Evolutionary conservation across 345 rosid genomes (phyloP).

Genomic region (Psidium friedrichsthalianum): DNA sequence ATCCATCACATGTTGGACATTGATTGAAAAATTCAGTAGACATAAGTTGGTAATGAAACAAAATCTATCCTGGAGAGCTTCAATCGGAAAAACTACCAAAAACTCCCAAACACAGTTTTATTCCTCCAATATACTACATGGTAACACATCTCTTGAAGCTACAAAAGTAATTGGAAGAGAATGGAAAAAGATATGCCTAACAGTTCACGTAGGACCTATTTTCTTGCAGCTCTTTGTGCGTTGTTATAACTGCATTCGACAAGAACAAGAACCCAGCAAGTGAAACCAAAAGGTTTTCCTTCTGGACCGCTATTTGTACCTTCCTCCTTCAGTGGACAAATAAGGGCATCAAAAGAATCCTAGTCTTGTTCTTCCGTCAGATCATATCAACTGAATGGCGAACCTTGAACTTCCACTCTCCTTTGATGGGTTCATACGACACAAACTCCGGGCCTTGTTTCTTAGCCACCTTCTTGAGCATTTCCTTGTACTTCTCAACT

Average conservation of each 20-base stretch:
- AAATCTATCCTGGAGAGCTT: background rate
- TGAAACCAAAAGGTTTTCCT: background rate
- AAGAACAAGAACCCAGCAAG: background rate
- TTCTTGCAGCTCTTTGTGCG: background rate
- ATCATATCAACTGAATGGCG: slow-evolving; percentile 38
- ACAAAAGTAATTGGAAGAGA: background rate
- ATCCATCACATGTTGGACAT: background rate
- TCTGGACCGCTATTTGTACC: background rate
- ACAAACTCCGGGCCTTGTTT: slow-evolving; percentile 84
- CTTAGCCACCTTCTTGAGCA: slow-evolving; percentile 67
- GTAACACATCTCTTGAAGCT: background rate
- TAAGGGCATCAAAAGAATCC: background rate
- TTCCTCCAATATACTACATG: background rate
- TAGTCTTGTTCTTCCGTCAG: background rate
- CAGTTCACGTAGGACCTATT: background rate
- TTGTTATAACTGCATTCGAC: background rate
- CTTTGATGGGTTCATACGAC: slow-evolving; percentile 62
- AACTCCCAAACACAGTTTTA: background rate
- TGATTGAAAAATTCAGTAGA: background rate
- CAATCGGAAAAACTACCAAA: background rate
- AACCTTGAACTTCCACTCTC: slow-evolving; percentile 86
- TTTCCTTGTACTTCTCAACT: slow-evolving; percentile 61
- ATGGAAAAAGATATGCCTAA: background rate
- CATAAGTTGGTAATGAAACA: background rate
- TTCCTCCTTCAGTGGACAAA: background rate